phyloP scores from a whole-genome alignment of 1,139 yeast species.

The Yamadazyma mexicana region DNA sequence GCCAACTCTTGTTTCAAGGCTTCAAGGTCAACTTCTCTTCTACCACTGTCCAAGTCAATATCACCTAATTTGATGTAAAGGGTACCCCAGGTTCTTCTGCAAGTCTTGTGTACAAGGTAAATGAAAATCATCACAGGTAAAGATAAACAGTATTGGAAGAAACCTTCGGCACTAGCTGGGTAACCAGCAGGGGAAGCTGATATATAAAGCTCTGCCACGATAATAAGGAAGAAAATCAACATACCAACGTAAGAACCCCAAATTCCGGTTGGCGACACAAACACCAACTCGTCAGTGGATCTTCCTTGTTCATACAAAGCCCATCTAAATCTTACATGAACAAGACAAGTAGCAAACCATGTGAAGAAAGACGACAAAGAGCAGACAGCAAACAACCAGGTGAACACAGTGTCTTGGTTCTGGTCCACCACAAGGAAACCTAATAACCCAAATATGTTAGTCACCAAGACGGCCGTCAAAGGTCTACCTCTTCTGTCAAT shows the following conservation, averaged over 20 bases:
- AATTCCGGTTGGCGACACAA: conserved; percentile 48
- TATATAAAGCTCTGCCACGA: conserved; percentile 50
- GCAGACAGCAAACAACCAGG: conserved; percentile 68
- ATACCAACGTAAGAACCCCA: conserved; percentile 50
- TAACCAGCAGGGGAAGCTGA: conserved; percentile 45
- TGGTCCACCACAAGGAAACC: conserved; percentile 59
- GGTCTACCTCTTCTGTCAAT: conserved; percentile 62
- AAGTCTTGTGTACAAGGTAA: conserved; percentile 32
- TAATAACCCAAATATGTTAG: conserved; percentile 55
- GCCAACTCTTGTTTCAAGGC: conserved; percentile 46
- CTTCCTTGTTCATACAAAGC: conserved; percentile 37
- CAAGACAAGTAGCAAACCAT: conserved; percentile 44
- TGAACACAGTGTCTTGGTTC: conserved; percentile 51
- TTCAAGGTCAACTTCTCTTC: conserved; percentile 48
- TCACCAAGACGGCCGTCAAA: conserved; percentile 48
- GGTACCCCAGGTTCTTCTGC: conserved; percentile 24
- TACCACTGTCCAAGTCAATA: conserved; percentile 52
- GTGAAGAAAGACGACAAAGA: conserved; percentile 61
- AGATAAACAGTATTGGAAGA: conserved; percentile 19
- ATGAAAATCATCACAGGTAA: conserved; percentile 43
- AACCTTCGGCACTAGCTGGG: conserved; percentile 15
- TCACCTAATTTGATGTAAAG: conserved; percentile 35
- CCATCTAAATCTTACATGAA: conserved; percentile 41
- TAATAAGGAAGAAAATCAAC: conserved; percentile 37
- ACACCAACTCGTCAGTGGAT: conserved; percentile 46